These are phyloP conservation scores for Penicillium alfredii DNA, from an alignment of 495 filamentous ascomycete species.

Conservation along the genomic window DNA sequence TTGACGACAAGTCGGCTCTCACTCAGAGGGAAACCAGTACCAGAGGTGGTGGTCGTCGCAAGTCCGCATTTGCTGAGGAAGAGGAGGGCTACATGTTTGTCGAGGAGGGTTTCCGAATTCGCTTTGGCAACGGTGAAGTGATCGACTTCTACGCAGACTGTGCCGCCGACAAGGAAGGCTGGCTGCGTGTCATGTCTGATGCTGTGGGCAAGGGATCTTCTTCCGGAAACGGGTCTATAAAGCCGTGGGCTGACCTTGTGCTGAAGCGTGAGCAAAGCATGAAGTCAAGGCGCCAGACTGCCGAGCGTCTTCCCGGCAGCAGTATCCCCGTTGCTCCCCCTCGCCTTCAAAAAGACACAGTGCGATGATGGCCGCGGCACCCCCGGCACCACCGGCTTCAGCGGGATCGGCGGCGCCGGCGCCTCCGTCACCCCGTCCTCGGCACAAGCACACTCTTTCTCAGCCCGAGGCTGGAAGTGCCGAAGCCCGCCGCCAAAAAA, in stretches of 20 bases:
- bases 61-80: constrained; percentile 94
- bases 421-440: constrained; percentile 24
- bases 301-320: constrained; percentile 20
- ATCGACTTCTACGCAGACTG: constrained; percentile 98
- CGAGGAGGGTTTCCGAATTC: constrained; percentile 96
- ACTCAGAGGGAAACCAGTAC: constrained; percentile 71
- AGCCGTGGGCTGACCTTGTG: constrained; percentile 78
- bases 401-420: constrained; percentile 24
- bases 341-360: constrained; percentile 25
- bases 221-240: constrained; percentile 38
- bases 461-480: constrained; percentile 36
- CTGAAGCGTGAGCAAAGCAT: constrained; percentile 46
- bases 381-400: constrained; percentile 27
- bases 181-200: constrained; percentile 88
- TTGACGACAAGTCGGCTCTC: constrained; percentile 83
- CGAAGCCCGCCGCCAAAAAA: constrained; percentile 40
- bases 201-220: constrained; percentile 64
- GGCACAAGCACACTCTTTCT: constrained; percentile 41
- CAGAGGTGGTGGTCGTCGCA: constrained; percentile 71
- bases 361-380: constrained; percentile 7
- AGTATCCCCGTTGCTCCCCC: constrained; percentile 9
- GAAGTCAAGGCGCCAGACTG: constrained; percentile 29
- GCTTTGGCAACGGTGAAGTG: constrained; percentile 93
- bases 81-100: constrained; percentile 99
- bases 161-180: constrained; percentile 75